Base-by-base conservation (phyloP, 768 basidiomycete genomes). In the Rickenella mellea region DNA sequence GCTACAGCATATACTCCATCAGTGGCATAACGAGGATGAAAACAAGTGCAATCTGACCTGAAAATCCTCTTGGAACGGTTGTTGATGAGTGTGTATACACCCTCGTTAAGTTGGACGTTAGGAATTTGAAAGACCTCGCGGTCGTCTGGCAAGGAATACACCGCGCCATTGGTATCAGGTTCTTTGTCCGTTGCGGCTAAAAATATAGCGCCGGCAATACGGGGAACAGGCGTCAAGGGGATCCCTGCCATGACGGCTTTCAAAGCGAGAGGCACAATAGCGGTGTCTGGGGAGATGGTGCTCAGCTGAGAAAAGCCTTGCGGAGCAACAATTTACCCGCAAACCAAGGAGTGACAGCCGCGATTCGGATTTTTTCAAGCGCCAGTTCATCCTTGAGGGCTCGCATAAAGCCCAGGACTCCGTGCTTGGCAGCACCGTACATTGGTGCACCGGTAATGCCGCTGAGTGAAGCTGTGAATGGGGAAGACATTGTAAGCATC, bases 361-460 rank as follows among this genome's bases (percentile, higher is more conserved):
- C 66, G 17, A 74, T 56, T 22, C 73, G 60, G 49, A 76, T 68
- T 17, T 65, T 61, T 33, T 64, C 50, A 5, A 50, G 8, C 9
- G 55, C 51, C n/a, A 66, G 55, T 31, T 56, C 52, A 27, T 59
- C 60, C 46, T 66, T 54, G 7, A 78, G 55, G 9, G 71, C 63
- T 14, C 73, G 64, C 70, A 76, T 71, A 25, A 76, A 42, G 8
- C 74, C 76, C 5, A 76, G 58, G 6, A 77, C 54, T 27, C 65
- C 74, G 46, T 76, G 75, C 51, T 76, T 78, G 10, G 76, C 69
- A 12, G 69, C 70, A 6, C 63, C 58, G 51, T 78, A 78, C 37
- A 73, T 52, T 15, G 65, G 55, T 5, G 57, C 74, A 15, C 47
- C 48, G 3, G 74, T 68, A 21, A 76, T 59, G 0, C 60, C 62